phyloP scores from a whole-genome alignment of 805 yeast genomes.

The Zygosaccharomyces kombuchaensis region DNA sequence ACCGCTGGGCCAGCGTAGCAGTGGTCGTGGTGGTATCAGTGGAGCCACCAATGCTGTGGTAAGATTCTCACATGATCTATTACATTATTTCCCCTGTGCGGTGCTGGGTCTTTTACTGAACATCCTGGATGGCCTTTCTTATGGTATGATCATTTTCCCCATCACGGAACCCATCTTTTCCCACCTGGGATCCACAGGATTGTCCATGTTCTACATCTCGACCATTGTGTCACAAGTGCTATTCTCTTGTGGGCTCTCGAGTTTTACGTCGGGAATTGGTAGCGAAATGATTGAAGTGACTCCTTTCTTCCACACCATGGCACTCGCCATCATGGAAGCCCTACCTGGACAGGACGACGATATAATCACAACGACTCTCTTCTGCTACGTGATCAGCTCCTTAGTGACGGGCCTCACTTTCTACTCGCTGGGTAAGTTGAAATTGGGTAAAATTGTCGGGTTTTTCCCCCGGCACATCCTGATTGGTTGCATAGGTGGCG shows the following conservation, averaged over 20 bases:
- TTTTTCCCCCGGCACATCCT: slow-evolving; percentile 94
- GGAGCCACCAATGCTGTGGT: not conserved
- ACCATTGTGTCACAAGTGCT: slow-evolving; percentile 87
- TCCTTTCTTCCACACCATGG: slow-evolving; percentile 96
- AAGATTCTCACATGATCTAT: slow-evolving; percentile 6
- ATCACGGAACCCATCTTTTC: slow-evolving; percentile 75
- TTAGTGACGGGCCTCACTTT: slow-evolving; percentile 84
- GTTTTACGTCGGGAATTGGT: slow-evolving; percentile 87
- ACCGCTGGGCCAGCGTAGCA: not conserved
- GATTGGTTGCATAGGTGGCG: slow-evolving; percentile 98
- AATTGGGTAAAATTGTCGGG: slow-evolving; percentile 81
- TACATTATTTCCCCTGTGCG: slow-evolving; percentile 62
- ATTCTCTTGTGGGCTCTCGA: slow-evolving; percentile 86
- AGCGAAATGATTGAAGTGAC: slow-evolving; percentile 99
- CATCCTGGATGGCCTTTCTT: slow-evolving; percentile 87
- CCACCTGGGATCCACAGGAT: slow-evolving; percentile 77
- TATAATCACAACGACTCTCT: slow-evolving; percentile 78
- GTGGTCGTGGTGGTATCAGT: not conserved
- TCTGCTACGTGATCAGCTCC: slow-evolving; percentile 78
- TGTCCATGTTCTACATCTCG: slow-evolving; percentile 91
- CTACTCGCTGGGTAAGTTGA: slow-evolving; percentile 68
- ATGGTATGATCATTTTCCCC: slow-evolving; percentile 98
- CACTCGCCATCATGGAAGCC: slow-evolving; percentile 53
- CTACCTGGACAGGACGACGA: slow-evolving; percentile 46
- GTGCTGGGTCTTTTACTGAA: slow-evolving; percentile 79